Conservation (phyloP, 2,329 filamentous ascomycete genomes). For the Cladobotryum mycophilum region DNA sequence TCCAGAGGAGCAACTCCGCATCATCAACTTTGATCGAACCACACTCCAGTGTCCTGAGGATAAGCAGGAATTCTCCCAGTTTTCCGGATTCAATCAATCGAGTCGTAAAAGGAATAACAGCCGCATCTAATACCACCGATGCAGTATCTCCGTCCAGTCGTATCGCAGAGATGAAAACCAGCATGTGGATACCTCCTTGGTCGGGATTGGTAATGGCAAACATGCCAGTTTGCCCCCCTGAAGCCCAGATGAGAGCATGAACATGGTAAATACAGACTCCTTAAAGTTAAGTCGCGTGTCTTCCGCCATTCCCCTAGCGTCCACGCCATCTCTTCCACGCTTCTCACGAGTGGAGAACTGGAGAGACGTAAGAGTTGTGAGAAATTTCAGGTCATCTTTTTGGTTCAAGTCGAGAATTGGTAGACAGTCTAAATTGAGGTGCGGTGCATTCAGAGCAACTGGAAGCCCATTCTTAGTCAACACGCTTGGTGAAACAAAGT, state of each 20-base stretch:
- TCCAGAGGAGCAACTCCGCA: constrained; percentile 52
- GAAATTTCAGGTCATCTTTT: constrained; percentile 30
- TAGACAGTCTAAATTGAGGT: constrained; percentile 39
- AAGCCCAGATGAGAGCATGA: constrained; percentile 39
- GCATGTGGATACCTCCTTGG: constrained; percentile 34
- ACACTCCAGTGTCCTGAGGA: constrained; percentile 30
- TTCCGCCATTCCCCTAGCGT: constrained; percentile 17
- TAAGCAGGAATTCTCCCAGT: constrained; percentile 33
- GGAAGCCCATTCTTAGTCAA: constrained; percentile 26
- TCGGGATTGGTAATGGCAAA: constrained; percentile 35
- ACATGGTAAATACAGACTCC: constrained; percentile 41
- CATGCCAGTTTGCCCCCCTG: constrained; percentile 39
- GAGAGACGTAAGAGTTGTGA: constrained; percentile 32
- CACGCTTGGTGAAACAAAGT: constrained; percentile 32
- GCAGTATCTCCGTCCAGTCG: constrained; percentile 37
- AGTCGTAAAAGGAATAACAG: constrained; percentile 38
- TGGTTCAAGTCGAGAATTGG: constrained; percentile 35
- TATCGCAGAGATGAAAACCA: constrained; percentile 33
- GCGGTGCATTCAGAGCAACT: constrained; percentile 31
- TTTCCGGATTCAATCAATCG: constrained; percentile 25
- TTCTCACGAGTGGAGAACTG: constrained; percentile 39
- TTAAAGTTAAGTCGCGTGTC: constrained; percentile 40
- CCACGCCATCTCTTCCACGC: constrained; percentile 24
- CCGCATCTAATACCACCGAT: constrained; percentile 41
- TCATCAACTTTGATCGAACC: constrained; percentile 40